Conservation (phyloP, 305 asterid species). For the Lippia alba region DNA sequence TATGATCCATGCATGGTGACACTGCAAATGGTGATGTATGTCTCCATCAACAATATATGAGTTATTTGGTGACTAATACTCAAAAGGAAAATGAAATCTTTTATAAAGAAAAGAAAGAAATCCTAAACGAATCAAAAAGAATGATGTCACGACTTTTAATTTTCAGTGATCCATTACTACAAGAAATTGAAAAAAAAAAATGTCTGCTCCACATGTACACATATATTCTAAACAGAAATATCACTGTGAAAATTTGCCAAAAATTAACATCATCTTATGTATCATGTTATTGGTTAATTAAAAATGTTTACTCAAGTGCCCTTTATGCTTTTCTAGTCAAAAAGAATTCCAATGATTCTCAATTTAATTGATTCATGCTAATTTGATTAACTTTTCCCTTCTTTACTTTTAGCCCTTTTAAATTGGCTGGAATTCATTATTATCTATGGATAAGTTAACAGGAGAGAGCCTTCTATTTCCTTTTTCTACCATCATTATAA, state of each 20-base stretch:
- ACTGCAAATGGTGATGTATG: background rate
- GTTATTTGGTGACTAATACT: background rate
- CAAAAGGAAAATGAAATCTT: background rate
- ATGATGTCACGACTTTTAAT: constrained; percentile 7
- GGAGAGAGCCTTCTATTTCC: background rate
- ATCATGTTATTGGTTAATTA: too few species aligned
- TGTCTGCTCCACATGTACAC: constrained; percentile 20
- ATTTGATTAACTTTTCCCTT: background rate
- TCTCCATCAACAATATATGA: constrained; percentile 9
- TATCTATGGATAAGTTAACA: background rate
- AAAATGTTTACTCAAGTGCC: too few species aligned
- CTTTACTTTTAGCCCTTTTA: too few species aligned
- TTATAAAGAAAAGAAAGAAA: background rate
- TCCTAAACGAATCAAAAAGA: background rate
- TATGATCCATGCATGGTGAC: constrained; percentile 8
- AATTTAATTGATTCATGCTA: too few species aligned
- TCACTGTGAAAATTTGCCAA: too few species aligned
- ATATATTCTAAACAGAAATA: too few species aligned
- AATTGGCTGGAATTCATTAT: background rate
- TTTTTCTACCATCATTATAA: too few species aligned
- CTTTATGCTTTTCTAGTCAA: too few species aligned
- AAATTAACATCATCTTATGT: too few species aligned
- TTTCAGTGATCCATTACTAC: background rate
- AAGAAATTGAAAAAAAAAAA: background rate
- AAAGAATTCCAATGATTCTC: too few species aligned